Evolutionary conservation across 2,329 filamentous ascomycete species (phyloP), one percentile per base, ranked within the genome.

Genomic region (Talaromyces sp.): DNA sequence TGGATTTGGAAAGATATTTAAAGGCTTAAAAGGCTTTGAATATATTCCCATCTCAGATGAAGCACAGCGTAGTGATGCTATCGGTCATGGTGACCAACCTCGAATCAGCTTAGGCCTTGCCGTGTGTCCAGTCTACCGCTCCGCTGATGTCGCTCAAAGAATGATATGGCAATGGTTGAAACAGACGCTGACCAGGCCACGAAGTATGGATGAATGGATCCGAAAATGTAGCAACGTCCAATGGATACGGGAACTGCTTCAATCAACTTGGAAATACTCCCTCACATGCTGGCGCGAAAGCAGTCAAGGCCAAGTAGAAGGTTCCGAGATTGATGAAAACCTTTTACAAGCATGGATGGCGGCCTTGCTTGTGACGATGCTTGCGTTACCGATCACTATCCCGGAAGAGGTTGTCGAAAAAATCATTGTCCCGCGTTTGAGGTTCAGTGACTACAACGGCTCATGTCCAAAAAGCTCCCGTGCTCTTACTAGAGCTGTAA

Each of bases 401-500:
- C 61, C 65, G 5, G 6, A 37, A n/a, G 10, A 56, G 1, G 49
- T 27, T 2, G 13, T 31, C 10, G n/a, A n/a, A n/a, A 14, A 8
- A 14, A n/a, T 1, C 2, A 45, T 67, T 22, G 3, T 35, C 31
- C 35, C 19, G 2, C 37, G 52, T 3, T 37, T 64, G 33, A 60
- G 14, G 9, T 35, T 9, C 11, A 7, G 13, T 11, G 14, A 5
- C 9, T n/a, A 43, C 24, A 24, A n/a, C 7, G 2, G 8, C 7
- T 1, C 37, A 31, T 33, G 13, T 19, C 35, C 56, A 3, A 59
- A 54, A n/a, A 50, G 41, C 1, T 66, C 64, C 2, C 66, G 66
- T n/a, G 57, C 35, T 4, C 54, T 64, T 16, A 65, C 59, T n/a
- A 68, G 41, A 47, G 35, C 57, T 22, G 59, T 66, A 8, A 68